Evolutionary conservation across 495 filamentous ascomycete species (phyloP).

Genomic region (Penicillium macrosclerotiorum): DNA sequence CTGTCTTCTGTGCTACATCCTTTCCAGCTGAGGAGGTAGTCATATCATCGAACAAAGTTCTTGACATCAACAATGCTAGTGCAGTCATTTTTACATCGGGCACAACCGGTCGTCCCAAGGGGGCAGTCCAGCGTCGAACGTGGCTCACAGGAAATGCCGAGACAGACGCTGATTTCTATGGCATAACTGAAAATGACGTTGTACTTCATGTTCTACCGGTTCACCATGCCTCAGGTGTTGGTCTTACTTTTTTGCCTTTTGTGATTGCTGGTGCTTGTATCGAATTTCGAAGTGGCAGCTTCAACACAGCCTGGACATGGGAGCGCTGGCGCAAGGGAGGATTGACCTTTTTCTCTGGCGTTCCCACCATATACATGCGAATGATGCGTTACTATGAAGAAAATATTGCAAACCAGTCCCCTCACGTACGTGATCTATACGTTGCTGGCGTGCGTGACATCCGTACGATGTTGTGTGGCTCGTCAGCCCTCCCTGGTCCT

Average conservation of each 20-base stretch:
- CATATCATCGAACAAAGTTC: conserved; percentile 25
- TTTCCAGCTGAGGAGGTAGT: conserved; percentile 9
- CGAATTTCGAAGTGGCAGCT: conserved; percentile 46
- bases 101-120: conserved; percentile 46
- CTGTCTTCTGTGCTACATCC: conserved; percentile 12
- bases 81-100: conserved; percentile 45
- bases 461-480: conserved; percentile 45
- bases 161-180: conserved; percentile 26
- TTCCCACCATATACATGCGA: conserved; percentile 52
- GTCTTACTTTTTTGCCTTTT: conserved; percentile 46
- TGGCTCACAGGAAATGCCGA: conserved; percentile 28
- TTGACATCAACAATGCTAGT: conserved; percentile 25
- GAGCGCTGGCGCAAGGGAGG: conserved; percentile 43
- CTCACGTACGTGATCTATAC: conserved; percentile 29
- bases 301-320: conserved; percentile 50
- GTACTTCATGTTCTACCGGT: conserved; percentile 45
- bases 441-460: conserved; percentile 37
- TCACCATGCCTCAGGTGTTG: conserved; percentile 48
- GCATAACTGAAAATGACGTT: conserved; percentile 24
- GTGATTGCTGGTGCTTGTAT: conserved; percentile 41
- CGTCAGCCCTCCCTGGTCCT: conserved; percentile 44
- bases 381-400: conserved; percentile 47
- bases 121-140: conserved; percentile 36
- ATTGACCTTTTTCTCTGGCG: conserved; percentile 47
- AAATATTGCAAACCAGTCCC: conserved; percentile 16